phyloP scores from a whole-genome alignment of 169 alveolate species.

The Sarcocystis neurona region DNA sequence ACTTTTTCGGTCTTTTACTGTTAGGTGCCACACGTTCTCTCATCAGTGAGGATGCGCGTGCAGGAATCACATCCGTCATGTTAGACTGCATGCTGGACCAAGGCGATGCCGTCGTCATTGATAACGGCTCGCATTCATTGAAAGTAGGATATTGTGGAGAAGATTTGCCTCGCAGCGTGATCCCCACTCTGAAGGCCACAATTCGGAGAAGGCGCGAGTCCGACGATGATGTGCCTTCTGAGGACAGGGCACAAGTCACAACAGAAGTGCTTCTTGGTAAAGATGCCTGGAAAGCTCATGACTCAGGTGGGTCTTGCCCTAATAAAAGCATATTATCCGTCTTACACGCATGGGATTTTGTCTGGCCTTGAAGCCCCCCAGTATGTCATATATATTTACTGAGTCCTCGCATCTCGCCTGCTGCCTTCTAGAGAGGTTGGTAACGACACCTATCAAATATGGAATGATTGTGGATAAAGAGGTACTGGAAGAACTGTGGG shows the following conservation, averaged over 20 bases:
- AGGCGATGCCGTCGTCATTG: constrained; percentile 2
- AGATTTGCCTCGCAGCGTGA: constrained; percentile 5
- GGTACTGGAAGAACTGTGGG: constrained; percentile 4
- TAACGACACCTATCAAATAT: background rate
- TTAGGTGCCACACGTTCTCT: no score
- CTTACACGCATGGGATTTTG: background rate
- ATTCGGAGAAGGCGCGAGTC: background rate
- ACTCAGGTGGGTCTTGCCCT: background rate
- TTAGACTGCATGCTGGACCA: background rate
- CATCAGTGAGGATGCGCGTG: no score
- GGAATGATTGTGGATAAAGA: constrained; percentile 19
- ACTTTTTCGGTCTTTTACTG: no score
- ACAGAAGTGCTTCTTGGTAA: background rate
- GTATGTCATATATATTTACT: no score
- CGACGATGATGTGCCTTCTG: background rate
- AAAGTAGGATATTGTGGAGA: background rate
- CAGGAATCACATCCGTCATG: background rate
- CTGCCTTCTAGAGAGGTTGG: no score
- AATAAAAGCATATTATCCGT: background rate
- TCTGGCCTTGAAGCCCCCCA: background rate
- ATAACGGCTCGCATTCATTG: constrained; percentile 4
- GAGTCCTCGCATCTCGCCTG: background rate
- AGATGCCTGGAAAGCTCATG: background rate
- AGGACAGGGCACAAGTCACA: background rate
- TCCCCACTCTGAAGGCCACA: background rate